Base-by-base conservation (phyloP, 257 asterid species). In the Solanum megistacrolobum region DNA sequence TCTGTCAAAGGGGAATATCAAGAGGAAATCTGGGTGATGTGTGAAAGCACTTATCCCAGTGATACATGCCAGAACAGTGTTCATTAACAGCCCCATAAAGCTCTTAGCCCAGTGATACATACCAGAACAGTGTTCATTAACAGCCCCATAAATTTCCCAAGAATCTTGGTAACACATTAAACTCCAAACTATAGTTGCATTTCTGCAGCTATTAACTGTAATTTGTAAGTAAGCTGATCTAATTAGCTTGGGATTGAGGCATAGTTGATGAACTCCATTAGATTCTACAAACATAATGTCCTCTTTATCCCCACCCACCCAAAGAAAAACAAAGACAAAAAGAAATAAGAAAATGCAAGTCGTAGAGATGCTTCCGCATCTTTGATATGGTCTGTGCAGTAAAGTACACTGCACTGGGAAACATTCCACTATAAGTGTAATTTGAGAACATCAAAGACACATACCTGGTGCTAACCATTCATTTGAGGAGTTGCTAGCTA, bases 381-480 rank as follows among this genome's bases (percentile, higher is more conserved):
- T 73, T 35, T 35, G 43, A 73, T 34, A 35, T 73, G 82, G 31
- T 73, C 48, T 0, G 14, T 23, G 41, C 41, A 32, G 78, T 12
- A 25, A 52, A 25, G 85, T 16, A 65, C 6, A 31, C 72, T 4
- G 39, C 39, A 83, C 65, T 66, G 73, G 76, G 48, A 38, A 85
- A 21, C 52, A 58, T 76, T 76, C 23, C 83, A 29, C 68, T 18
- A 18, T 36, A 72, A 27, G 41, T 39, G 60, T 86, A 69, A 48
- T 69, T 69, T 18, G 39, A 14, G 39, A 16, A 10, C 83, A 39
- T 72, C 83, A 34, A 87, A 89, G 75, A 36, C 66, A 86, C 85
- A 90, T 92, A 96, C 99, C 99, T 90, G 98, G 99, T 35, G 96
- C 92, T 92, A 92, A 88, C 99, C 98, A 96, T 78, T 89, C 88